Conservation (phyloP, 2,329 filamentous ascomycete genomes). For the Helotiales sp. region DNA sequence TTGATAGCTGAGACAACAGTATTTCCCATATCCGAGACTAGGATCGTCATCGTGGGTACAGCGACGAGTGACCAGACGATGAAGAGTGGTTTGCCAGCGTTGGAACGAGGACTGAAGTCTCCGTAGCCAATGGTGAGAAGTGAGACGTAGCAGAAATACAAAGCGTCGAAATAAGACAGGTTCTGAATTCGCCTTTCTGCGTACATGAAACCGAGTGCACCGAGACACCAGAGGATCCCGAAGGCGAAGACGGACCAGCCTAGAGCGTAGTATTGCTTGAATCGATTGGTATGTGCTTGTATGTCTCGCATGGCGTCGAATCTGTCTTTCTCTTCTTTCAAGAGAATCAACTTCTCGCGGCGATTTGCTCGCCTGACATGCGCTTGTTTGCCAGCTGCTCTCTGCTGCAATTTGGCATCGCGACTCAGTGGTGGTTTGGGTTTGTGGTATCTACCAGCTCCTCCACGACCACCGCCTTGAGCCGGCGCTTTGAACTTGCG, state of each 20-base stretch:
- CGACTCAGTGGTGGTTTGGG: slow-evolving; percentile 30
- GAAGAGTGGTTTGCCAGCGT: slow-evolving; percentile 71
- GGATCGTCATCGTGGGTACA: slow-evolving; percentile 72
- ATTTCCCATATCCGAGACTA: slow-evolving; percentile 66
- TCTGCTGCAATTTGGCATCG: slow-evolving; percentile 37
- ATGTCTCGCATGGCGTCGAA: slow-evolving; percentile 71
- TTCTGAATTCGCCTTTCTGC: slow-evolving; percentile 58
- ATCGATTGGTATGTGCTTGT: slow-evolving; percentile 58
- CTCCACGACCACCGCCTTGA: slow-evolving; percentile 37
- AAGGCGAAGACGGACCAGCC: slow-evolving; percentile 63
- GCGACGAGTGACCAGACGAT: slow-evolving; percentile 73
- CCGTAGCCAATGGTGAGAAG: slow-evolving; percentile 74
- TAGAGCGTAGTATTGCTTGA: slow-evolving; percentile 66
- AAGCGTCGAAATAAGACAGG: slow-evolving; percentile 65
- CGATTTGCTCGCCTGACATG: slow-evolving; percentile 24
- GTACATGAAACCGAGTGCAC: slow-evolving; percentile 67
- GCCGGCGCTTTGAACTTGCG: slow-evolving; percentile 25
- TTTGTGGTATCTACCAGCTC: slow-evolving; percentile 31
- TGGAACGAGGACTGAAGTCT: slow-evolving; percentile 66
- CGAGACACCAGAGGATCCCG: slow-evolving; percentile 66
- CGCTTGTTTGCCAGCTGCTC: slow-evolving; percentile 19
- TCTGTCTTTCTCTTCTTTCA: slow-evolving; percentile 62
- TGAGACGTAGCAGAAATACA: slow-evolving; percentile 74
- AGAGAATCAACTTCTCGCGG: slow-evolving; percentile 54
- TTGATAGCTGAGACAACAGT: slow-evolving; percentile 69